phyloP scores from a whole-genome alignment of 2,329 filamentous ascomycete species.

The Scedosporium boydii region DNA sequence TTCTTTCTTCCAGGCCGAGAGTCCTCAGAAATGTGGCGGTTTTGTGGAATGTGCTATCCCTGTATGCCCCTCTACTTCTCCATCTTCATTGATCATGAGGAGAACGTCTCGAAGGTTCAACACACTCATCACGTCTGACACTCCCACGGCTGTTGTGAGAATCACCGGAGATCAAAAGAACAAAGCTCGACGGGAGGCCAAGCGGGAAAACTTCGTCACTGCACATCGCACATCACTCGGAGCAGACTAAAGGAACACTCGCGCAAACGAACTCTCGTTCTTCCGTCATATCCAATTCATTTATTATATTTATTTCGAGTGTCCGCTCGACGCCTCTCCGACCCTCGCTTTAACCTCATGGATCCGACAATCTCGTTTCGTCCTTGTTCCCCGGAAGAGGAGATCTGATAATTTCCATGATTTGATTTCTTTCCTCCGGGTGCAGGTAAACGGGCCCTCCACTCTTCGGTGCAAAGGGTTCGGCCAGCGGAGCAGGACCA shows the following conservation, averaged over 20 bases:
- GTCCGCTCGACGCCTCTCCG: slow-evolving; percentile 55
- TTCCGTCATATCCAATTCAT: slow-evolving; percentile 11
- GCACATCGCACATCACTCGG: not conserved
- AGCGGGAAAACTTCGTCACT: not conserved
- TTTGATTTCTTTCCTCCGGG: not conserved
- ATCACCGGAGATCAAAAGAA: not conserved
- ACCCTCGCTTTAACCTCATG: slow-evolving; percentile 66
- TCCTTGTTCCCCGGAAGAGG: not conserved
- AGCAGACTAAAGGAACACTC: not conserved
- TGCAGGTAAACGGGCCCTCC: slow-evolving; percentile 21
- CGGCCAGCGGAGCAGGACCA: slow-evolving; percentile 53
- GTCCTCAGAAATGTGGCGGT: no score
- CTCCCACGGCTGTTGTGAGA: not conserved
- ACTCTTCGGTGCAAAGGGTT: slow-evolving; percentile 61
- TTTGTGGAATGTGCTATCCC: no score
- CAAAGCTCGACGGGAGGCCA: not conserved
- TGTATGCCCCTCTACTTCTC: no score
- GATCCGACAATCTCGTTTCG: slow-evolving; percentile 15
- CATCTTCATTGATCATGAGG: not conserved
- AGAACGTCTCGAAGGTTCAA: not conserved
- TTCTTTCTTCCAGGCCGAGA: no score
- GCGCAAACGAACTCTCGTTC: not conserved
- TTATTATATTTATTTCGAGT: slow-evolving; percentile 22
- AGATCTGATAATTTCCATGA: not conserved
- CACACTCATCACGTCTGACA: not conserved